Conservation (phyloP, 2,329 filamentous ascomycete genomes). For the Clarireedia homoeocarpa region DNA sequence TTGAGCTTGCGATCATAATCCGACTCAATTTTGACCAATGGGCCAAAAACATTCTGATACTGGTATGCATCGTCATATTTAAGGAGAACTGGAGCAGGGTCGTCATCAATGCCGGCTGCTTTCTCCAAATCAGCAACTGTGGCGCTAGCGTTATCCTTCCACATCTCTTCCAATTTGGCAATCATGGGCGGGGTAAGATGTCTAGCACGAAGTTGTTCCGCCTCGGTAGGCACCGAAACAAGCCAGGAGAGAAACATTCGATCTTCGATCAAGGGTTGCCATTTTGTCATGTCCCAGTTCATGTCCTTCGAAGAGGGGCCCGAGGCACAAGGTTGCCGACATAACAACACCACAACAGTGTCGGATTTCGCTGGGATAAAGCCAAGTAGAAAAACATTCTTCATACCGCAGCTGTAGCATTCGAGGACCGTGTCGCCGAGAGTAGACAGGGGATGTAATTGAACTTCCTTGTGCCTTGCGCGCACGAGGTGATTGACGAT, state of each 20-base stretch:
- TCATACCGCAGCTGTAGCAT: conserved; percentile 99
- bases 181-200: conserved; percentile 93
- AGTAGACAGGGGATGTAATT: conserved; percentile 86
- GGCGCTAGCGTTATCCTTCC: conserved; percentile 88
- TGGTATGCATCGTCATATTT: conserved; percentile 97
- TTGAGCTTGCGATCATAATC: conserved; percentile 99
- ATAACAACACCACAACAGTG: conserved; percentile 92
- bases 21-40: conserved; percentile 96
- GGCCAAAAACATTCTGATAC: conserved; percentile 98
- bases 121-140: conserved; percentile 91
- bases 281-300: conserved; percentile 98
- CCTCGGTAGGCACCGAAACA: conserved; percentile 79
- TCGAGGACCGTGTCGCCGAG: conserved; percentile 94
- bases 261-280: conserved; percentile 96
- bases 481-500: conserved; percentile 98
- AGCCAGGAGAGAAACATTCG: conserved; percentile 93
- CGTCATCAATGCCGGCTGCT: conserved; percentile 84
- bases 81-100: conserved; percentile 83
- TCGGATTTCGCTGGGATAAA: conserved; percentile 99
- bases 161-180: conserved; percentile 93
- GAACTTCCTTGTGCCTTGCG: conserved; percentile 96
- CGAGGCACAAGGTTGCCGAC: conserved; percentile 90
- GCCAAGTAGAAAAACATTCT: conserved; percentile 94
- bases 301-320: conserved; percentile 97
- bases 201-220: conserved; percentile 89